A percentile compares a stretch with the other conserved stretches of the same genome.
phyloP scores from a whole-genome alignment of 805 yeast genomes.

The Candida taoyuanica region DNA sequence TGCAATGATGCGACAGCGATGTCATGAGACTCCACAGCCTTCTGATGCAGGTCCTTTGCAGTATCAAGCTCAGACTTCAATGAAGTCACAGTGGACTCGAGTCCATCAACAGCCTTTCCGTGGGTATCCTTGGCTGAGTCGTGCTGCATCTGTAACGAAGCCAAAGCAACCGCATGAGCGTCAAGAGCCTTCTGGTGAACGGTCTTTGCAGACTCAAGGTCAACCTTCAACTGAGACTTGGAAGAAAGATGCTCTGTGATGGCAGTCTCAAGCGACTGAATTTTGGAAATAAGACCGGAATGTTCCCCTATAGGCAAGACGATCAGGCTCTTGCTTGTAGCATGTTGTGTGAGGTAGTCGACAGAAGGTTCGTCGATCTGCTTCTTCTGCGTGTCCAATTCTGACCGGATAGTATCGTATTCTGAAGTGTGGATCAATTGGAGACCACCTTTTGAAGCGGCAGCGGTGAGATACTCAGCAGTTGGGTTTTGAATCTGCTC shows the following conservation, averaged over 20 bases:
- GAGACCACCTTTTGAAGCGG: slow-evolving; percentile 6
- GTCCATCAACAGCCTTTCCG: slow-evolving; percentile 2
- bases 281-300: slow-evolving; percentile 7
- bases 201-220: not conserved
- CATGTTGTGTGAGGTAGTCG: not conserved
- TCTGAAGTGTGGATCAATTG: not conserved
- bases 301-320: slow-evolving; percentile 13
- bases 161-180: not conserved
- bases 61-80: not conserved
- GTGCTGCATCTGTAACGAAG: not conserved
- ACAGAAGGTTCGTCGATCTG: not conserved
- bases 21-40: not conserved
- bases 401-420: not conserved
- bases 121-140: not conserved
- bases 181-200: not conserved
- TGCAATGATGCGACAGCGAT: not conserved
- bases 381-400: not conserved
- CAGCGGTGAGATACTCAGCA: slow-evolving; percentile 11
- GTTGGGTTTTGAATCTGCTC: slow-evolving; percentile 16
- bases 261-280: not conserved
- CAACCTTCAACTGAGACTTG: not conserved
- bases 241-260: not conserved
- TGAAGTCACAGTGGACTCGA: not conserved
- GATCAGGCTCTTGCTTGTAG: slow-evolving; percentile 8
- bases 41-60: not conserved